These are phyloP conservation scores for Laburnicola sp. DNA, from an alignment of 2,329 filamentous ascomycete genomes.

Conservation along the genomic window DNA sequence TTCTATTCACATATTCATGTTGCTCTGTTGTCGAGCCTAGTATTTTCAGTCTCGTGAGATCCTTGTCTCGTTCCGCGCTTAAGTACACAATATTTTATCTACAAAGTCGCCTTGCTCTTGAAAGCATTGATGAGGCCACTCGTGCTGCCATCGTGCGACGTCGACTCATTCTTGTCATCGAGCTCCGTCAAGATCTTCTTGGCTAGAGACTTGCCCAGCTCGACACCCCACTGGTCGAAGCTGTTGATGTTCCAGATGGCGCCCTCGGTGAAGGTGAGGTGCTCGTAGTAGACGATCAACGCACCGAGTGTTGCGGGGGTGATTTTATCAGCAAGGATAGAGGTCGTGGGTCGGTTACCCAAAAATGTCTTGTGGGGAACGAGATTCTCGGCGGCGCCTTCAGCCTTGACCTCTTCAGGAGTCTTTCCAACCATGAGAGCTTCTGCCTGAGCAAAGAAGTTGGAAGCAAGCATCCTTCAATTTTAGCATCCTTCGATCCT, in stretches of 20 bases:
- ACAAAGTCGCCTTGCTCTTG: slow-evolving; percentile 69
- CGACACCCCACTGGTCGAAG: slow-evolving; percentile 99
- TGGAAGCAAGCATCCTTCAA: slow-evolving; percentile 76
- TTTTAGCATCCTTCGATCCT: slow-evolving; percentile 19
- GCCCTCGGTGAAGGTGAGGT: slow-evolving; percentile 96
- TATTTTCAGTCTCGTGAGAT: slow-evolving; percentile 15
- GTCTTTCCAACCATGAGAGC: slow-evolving; percentile 91
- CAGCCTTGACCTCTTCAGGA: slow-evolving; percentile 74
- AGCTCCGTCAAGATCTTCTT: slow-evolving; percentile 73
- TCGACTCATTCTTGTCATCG: slow-evolving; percentile 71
- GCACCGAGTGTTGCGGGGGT: slow-evolving; percentile 92
- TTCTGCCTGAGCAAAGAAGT: slow-evolving; percentile 88
- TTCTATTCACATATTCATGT: background rate
- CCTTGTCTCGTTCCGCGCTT: background rate
- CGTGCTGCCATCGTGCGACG: slow-evolving; percentile 82
- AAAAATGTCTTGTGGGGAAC: slow-evolving; percentile 99
- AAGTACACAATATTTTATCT: slow-evolving; percentile 7
- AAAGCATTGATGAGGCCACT: slow-evolving; percentile 88
- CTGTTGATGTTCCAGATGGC: slow-evolving; percentile 99
- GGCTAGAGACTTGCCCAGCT: slow-evolving; percentile 93
- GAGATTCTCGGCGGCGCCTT: slow-evolving; percentile 72
- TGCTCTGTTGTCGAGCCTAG: slow-evolving; percentile 7
- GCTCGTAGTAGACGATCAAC: slow-evolving; percentile 98
- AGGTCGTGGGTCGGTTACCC: slow-evolving; percentile 95
- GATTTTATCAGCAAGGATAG: slow-evolving; percentile 89